Evolutionary conservation across 345 rosid species (phyloP).

Genomic region (Odontarrhena argentea): DNA sequence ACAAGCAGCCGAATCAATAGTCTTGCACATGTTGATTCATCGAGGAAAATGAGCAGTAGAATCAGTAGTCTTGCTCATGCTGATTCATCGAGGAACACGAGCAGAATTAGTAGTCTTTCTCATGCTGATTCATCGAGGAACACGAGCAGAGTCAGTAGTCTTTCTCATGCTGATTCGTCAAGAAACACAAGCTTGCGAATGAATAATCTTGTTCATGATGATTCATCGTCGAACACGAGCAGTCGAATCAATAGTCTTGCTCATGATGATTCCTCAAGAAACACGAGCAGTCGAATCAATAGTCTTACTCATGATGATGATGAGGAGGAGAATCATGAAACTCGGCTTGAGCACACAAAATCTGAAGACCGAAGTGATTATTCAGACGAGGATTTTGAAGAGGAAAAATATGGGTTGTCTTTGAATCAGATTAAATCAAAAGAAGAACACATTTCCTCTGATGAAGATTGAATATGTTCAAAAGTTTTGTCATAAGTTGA

Average conservation of each 20-base stretch:
- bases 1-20: too few species aligned
- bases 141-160: too few species aligned
- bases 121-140: too few species aligned
- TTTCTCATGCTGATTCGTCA: background rate
- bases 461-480: conserved; percentile 26
- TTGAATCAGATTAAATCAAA: conserved; percentile 17
- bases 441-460: conserved; percentile 30
- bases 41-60: conserved; percentile 21
- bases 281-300: conserved; percentile 24
- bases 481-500: conserved; percentile 16
- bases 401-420: conserved; percentile 22
- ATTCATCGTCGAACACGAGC: too few species aligned
- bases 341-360: conserved; percentile 37
- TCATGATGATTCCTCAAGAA: conserved; percentile 11
- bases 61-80: conserved; percentile 25
- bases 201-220: too few species aligned
- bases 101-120: too few species aligned
- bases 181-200: background rate
- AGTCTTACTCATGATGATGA: conserved; percentile 24
- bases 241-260: too few species aligned
- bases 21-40: conserved; percentile 4
- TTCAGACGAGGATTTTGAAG: conserved; percentile 33
- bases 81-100: background rate
- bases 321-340: conserved; percentile 11
- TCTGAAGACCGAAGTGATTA: conserved; percentile 25